Evolutionary conservation across 2,329 filamentous ascomycete species (phyloP), one percentile per base, ranked within the genome.

Genomic region (Juglanconis juglandina): DNA sequence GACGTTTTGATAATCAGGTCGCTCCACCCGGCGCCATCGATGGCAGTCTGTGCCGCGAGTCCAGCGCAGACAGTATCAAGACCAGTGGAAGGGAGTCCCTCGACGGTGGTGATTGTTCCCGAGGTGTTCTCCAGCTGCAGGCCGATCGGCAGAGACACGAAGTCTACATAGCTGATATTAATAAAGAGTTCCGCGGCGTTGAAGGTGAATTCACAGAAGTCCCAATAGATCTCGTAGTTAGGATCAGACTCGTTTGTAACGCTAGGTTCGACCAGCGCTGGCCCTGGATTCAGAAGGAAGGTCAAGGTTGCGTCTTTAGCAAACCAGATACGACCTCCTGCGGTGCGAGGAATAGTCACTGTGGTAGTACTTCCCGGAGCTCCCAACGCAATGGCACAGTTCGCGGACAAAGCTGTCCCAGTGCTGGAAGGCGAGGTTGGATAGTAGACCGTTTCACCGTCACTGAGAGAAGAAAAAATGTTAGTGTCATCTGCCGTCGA

Each of bases 131-230:
- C 73, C 50, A 88, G 79, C 62, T 73, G 70, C 64, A 88, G 78
- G 1, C 83, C 80, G 55, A 89, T 80, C n/a, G 88, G 87, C 66
- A 88, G 70, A 66, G 77, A 77, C 63, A 92, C 82, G 73, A 93
- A 93, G 76, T 93, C 90, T 56, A 93, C 90, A 70, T 89, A 88
- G 63, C 81, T 85, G 67, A 93, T 87, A 66, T 90, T 90, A 66
- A 83, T 85, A 68, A 84, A 90, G 5, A 90, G 73, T 71, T 89
- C 79, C 37, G 71, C 68, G 41, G 73, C 67, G 71, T 89, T 89
- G 73, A 82, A 88, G 14, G 87, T 88, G 67, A 89, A 87, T 72
- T 91, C 88, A 75, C 81, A 85, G 69, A 90, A 91, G 34, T 80
- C 82, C 87, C 87, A 91, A 61, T 79, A 74, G 50, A 82, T 74